phyloP scores from a whole-genome alignment of 1,284 basidiomycete genomes.

The Trametes pubescens region DNA sequence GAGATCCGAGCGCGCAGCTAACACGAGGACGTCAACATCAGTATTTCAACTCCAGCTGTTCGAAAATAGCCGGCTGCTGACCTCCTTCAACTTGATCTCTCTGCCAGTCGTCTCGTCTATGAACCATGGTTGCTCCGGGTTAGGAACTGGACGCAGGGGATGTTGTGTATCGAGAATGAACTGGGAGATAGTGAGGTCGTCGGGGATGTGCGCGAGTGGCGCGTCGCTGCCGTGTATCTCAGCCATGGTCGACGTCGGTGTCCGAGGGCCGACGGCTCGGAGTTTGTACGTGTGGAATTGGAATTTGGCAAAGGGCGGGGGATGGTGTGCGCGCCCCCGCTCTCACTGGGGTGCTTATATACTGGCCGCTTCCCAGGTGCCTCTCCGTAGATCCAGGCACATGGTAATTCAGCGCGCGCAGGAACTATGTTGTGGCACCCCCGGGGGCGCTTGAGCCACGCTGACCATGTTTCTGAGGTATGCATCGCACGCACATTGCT shows the following conservation, averaged over 20 bases:
- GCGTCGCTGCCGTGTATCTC: conserved; percentile 51
- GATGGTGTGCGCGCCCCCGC: background rate
- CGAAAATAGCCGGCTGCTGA: conserved; percentile 1
- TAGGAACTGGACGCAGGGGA: conserved; percentile 19
- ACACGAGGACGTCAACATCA: background rate
- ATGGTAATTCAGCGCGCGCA: background rate
- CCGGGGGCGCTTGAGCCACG: background rate
- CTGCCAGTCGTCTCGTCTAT: conserved; percentile 39
- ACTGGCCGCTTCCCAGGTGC: conserved; percentile 1
- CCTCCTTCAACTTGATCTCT: conserved; percentile 23
- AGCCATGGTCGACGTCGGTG: conserved; percentile 15
- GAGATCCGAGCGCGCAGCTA: conserved; percentile 31
- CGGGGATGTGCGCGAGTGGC: conserved; percentile 59
- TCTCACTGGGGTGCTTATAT: background rate
- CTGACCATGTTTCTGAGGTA: background rate
- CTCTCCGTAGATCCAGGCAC: background rate
- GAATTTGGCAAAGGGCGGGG: background rate
- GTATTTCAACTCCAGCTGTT: background rate
- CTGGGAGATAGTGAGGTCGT: conserved; percentile 71
- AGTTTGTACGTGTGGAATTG: background rate
- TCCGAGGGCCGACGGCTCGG: background rate
- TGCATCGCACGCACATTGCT: conserved; percentile 1
- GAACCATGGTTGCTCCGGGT: conserved; percentile 28
- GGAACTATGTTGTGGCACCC: background rate
- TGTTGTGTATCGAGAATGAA: conserved; percentile 63